phyloP scores from a whole-genome alignment of 2,329 filamentous ascomycete genomes.

The Metarhizium brunneum region DNA sequence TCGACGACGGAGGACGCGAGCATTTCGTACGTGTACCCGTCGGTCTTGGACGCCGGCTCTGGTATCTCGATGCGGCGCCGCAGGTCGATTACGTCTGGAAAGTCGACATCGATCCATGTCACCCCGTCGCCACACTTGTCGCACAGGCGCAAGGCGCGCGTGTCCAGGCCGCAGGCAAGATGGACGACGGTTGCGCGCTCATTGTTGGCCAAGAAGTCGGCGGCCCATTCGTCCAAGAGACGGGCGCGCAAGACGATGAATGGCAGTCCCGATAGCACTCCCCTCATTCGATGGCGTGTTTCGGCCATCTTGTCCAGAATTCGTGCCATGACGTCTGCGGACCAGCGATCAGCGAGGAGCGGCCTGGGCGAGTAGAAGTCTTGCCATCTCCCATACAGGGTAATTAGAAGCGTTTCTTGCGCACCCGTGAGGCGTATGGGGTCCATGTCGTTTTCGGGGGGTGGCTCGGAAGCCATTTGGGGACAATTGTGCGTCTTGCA shows the following conservation, averaged over 20 bases:
- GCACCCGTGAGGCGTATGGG: neutral
- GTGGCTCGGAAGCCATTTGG: no score
- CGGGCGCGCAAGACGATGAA: neutral
- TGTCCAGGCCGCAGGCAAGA: constrained; percentile 22
- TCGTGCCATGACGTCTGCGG: neutral
- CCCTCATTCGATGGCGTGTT: neutral
- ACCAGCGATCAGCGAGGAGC: neutral
- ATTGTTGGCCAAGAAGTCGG: constrained; percentile 16
- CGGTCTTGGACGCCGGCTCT: constrained; percentile 7
- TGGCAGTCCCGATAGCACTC: neutral
- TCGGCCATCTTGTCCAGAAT: neutral
- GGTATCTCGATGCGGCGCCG: constrained; percentile 16
- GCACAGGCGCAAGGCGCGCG: constrained; percentile 16
- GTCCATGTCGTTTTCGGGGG: no score
- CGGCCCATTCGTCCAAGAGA: constrained; percentile 13
- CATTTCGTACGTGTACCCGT: constrained; percentile 13
- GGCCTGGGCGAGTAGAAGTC: neutral
- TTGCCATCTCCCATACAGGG: neutral
- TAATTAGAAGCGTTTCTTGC: neutral
- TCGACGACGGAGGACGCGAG: constrained; percentile 16
- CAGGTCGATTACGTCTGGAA: constrained; percentile 23
- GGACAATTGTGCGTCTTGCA: no score
- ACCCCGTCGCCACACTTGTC: constrained; percentile 9
- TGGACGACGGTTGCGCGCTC: constrained; percentile 18
- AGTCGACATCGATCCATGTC: constrained; percentile 25